phyloP scores from a whole-genome alignment of 495 filamentous ascomycete genomes.

The Penicillium pancosmium region DNA sequence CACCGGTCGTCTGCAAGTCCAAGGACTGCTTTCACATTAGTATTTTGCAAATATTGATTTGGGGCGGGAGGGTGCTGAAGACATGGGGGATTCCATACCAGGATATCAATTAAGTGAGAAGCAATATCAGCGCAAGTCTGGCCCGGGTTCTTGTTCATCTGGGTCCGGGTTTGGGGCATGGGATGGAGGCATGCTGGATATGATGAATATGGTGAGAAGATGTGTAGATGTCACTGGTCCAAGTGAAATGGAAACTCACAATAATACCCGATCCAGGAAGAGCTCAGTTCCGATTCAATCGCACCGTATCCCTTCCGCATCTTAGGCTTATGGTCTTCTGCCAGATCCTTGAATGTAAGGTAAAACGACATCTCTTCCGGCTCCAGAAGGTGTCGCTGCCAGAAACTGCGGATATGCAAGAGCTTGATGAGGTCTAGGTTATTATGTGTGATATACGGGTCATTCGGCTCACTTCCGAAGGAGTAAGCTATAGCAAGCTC shows the following conservation, averaged over 20 bases:
- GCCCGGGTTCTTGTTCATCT: neutral
- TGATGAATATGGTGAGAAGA: constrained; percentile 32
- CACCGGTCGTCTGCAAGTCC: constrained; percentile 15
- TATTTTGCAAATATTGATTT: neutral
- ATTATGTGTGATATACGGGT: constrained; percentile 15
- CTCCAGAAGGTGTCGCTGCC: constrained; percentile 39
- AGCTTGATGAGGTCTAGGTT: constrained; percentile 21
- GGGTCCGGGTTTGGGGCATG: neutral
- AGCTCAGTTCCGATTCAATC: constrained; percentile 9
- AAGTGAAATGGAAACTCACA: constrained; percentile 27
- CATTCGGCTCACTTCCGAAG: constrained; percentile 1
- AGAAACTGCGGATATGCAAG: constrained; percentile 42
- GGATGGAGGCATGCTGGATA: constrained; percentile 1
- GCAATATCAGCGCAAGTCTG: neutral
- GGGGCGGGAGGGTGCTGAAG: neutral
- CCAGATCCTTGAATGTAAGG: constrained; percentile 25
- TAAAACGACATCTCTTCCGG: constrained; percentile 27
- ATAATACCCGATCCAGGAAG: constrained; percentile 41
- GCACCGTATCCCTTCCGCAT: constrained; percentile 9
- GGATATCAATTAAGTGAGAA: neutral
- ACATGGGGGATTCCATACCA: too few relatives aligned
- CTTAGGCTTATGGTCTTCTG: constrained; percentile 20
- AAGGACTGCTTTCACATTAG: constrained; percentile 25
- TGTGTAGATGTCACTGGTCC: neutral
- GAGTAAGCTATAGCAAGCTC: constrained; percentile 35